phyloP scores from a whole-genome alignment of 2,329 filamentous ascomycete genomes.

The Fusarium kyushuense region DNA sequence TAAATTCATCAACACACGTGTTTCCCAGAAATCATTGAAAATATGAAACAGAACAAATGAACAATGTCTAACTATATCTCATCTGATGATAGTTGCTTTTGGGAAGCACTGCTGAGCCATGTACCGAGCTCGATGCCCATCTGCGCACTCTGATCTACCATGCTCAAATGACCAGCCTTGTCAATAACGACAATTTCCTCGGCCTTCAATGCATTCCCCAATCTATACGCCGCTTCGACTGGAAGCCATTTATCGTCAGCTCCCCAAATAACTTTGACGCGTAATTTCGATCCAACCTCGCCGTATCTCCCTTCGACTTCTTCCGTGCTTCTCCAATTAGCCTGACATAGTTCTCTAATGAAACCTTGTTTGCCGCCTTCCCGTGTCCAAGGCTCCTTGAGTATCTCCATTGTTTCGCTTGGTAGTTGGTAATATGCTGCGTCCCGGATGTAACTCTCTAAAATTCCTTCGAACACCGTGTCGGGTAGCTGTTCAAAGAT shows the following conservation, averaged over 20 bases:
- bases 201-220: conserved; percentile 48
- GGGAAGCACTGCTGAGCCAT: conserved; percentile 46
- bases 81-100: not conserved
- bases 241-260: conserved; percentile 59
- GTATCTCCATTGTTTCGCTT: conserved; percentile 51
- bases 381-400: conserved; percentile 54
- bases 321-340: conserved; percentile 43
- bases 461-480: conserved; percentile 54
- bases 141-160: conserved; percentile 57
- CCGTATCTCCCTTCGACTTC: conserved; percentile 55
- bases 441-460: conserved; percentile 56
- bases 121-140: conserved; percentile 54
- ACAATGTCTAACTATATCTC: not conserved
- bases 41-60: not conserved
- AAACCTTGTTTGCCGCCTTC: conserved; percentile 52
- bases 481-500: conserved; percentile 54
- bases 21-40: rapidly evolving
- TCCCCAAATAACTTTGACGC: conserved; percentile 60
- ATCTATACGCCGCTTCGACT: conserved; percentile 50
- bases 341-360: conserved; percentile 55
- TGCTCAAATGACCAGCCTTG: conserved; percentile 58
- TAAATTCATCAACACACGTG: not conserved
- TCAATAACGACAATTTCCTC: conserved; percentile 52
- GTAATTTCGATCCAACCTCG: conserved; percentile 52
- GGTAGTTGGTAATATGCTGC: conserved; percentile 51